Conservation (phyloP, 805 yeast species). For the Metschnikowia shivogae region DNA sequence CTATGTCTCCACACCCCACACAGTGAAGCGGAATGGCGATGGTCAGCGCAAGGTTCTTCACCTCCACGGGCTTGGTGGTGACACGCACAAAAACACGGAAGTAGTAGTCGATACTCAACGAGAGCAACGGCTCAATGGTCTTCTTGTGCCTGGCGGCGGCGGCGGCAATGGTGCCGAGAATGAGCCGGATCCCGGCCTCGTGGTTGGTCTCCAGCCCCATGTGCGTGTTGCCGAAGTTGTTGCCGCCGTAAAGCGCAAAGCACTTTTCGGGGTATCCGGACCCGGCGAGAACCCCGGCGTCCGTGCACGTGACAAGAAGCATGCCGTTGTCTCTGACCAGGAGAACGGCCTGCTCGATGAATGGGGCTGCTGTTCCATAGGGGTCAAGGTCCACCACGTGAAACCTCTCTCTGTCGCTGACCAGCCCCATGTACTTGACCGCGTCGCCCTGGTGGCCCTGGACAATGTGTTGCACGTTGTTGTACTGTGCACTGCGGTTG, state of each 20-base stretch:
- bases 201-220: constrained; percentile 70
- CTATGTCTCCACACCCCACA: constrained; percentile 76
- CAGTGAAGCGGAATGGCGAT: constrained; percentile 81
- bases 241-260: constrained; percentile 91
- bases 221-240: constrained; percentile 61
- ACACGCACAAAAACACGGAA: constrained; percentile 82
- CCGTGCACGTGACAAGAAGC: constrained; percentile 90
- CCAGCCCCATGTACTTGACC: constrained; percentile 63
- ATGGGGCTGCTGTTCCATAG: constrained; percentile 96
- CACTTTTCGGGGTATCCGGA: constrained; percentile 96
- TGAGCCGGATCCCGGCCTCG: constrained; percentile 87
- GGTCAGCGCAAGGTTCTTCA: constrained; percentile 71
- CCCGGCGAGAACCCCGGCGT: constrained; percentile 92
- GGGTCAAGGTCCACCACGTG: constrained; percentile 95
- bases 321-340: constrained; percentile 80
- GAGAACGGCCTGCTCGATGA: constrained; percentile 87
- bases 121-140: constrained; percentile 79
- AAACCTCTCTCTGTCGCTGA: constrained; percentile 47
- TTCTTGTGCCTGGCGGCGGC: constrained; percentile 90
- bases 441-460: constrained; percentile 83
- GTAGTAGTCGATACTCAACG: constrained; percentile 88
- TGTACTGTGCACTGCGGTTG: constrained; percentile 63
- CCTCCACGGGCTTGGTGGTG: constrained; percentile 71
- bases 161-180: constrained; percentile 66
- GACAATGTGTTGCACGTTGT: constrained; percentile 55